Evolutionary conservation across 1,139 yeast genomes (phyloP), one percentile per base, ranked within the genome.

Genomic region (Kluyveromyces marxianus): DNA sequence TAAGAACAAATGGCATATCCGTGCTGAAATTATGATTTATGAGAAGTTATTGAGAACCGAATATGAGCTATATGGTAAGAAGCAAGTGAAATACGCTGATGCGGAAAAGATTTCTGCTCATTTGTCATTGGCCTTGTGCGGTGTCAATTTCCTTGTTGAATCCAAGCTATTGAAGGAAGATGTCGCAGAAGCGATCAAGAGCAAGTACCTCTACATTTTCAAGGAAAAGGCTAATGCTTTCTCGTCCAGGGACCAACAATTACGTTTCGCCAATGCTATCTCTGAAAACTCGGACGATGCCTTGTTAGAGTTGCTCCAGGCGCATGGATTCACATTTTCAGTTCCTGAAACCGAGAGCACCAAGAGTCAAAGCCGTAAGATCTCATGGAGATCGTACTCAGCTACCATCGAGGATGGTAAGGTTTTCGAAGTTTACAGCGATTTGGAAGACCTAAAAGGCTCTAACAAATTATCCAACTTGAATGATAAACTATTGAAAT

Each of bases 351-450:
- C 51, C 49, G 51, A 45, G n/a, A 54, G 54, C 2, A 62, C 54
- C 30, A 48, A 55, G 32, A 55, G 60, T 36, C 53, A 68, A 24
- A 54, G 69, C 27, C 66, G 63, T 30, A 66, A 68, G 27, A 70
- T 89, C 40, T 59, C 68, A 34, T 90, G 96, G 96, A 75, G 94
- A 60, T 69, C 74, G 38, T 88, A 85, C 64, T 68, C 70, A n/a
- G 96, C 96, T 0, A 59, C 59, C 6, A 71, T 90, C 32, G 70
- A 72, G 53, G 86, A 86, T 54, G 84, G 86, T 43, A 92, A 87
- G 51, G 71, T 88, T 39, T 85, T 94, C 0, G 75, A 76, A 56
- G 72, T 74, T 68, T 62, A 74, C 32, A 67, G 61, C 25, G 63
- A 61, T 26, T 54, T 59, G n/a, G 47, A 54, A 2, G 67, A 67